Percentiles rank a stretch among this genome's conserved stretches.
These are phyloP conservation scores for Mortierella alpina DNA, from an alignment of 192 early-diverging fungal genomes.

Conservation along the genomic window DNA sequence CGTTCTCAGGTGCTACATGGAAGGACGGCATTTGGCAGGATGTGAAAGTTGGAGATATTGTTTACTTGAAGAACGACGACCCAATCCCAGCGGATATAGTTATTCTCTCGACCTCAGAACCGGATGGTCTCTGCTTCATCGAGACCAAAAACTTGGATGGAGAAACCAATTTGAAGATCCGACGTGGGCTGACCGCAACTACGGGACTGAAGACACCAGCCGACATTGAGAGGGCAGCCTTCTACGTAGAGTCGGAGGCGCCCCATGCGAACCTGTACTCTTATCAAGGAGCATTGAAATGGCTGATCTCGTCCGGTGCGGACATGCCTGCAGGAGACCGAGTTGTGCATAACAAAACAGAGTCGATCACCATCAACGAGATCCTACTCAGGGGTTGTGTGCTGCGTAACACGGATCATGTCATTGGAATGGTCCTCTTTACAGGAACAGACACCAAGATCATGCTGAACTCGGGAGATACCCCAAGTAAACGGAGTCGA, in stretches of 20 bases:
- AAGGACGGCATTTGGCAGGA: constrained; percentile 80
- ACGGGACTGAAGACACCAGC: constrained; percentile 62
- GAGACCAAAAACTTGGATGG: constrained; percentile 99
- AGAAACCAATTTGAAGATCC: constrained; percentile 97
- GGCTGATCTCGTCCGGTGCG: constrained; percentile 51
- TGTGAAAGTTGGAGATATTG: constrained; percentile 89
- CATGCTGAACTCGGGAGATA: constrained; percentile 93
- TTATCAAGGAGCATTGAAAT: constrained; percentile 81
- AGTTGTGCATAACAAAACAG: constrained; percentile 63
- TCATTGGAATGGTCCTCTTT: constrained; percentile 87
- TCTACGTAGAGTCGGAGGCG: constrained; percentile 84
- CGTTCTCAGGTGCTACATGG: constrained; percentile 61
- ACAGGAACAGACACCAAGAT: constrained; percentile 97
- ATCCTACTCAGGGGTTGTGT: constrained; percentile 93
- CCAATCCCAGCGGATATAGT: constrained; percentile 92
- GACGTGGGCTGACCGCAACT: constrained; percentile 74
- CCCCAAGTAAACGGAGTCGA: constrained; percentile 90
- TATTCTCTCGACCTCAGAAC: constrained; percentile 86
- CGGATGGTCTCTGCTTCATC: constrained; percentile 88
- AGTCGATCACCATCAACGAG: constrained; percentile 79
- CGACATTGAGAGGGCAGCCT: constrained; percentile 69
- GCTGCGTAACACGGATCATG: constrained; percentile 91
- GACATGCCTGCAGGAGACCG: constrained; percentile 54
- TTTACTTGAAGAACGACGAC: constrained; percentile 86
- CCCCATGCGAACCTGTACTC: constrained; percentile 91